These are phyloP conservation scores for Lophiostoma macrostomum DNA, from an alignment of 495 filamentous ascomycete genomes.

Conservation along the genomic window DNA sequence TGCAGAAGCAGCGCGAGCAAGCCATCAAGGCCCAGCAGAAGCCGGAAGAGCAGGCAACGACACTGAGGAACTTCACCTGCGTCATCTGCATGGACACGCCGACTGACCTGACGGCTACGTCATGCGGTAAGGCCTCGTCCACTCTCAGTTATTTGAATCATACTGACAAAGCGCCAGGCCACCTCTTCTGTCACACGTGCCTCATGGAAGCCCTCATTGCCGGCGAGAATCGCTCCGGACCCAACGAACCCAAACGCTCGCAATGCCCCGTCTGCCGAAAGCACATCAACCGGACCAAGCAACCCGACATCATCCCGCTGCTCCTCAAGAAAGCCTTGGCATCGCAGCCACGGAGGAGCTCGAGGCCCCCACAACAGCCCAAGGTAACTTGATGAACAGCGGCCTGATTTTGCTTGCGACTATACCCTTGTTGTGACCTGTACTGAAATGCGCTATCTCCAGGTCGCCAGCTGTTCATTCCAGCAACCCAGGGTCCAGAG, in stretches of 20 bases:
- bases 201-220: conserved; percentile 71
- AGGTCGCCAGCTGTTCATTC: too few relatives aligned
- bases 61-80: conserved; percentile 61
- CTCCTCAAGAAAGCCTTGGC: conserved; percentile 33
- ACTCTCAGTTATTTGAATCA: neutral
- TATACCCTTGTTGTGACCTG: too few relatives aligned
- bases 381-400: neutral
- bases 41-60: conserved; percentile 51
- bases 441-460: too few relatives aligned
- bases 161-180: conserved; percentile 51
- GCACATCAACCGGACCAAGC: conserved; percentile 31
- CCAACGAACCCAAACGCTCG: conserved; percentile 30
- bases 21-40: conserved; percentile 52
- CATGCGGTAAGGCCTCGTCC: conserved; percentile 66
- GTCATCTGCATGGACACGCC: conserved; percentile 84
- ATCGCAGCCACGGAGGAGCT: conserved; percentile 32
- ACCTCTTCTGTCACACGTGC: conserved; percentile 82
- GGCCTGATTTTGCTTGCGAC: too few relatives aligned
- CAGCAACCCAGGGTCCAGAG: too few relatives aligned
- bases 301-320: conserved; percentile 35
- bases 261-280: conserved; percentile 43
- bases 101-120: conserved; percentile 69
- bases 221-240: conserved; percentile 44
- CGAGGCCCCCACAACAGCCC: neutral
- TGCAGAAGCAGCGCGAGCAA: conserved; percentile 51